phyloP scores from a whole-genome alignment of 495 filamentous ascomycete genomes.

The Penicillium desertorum region DNA sequence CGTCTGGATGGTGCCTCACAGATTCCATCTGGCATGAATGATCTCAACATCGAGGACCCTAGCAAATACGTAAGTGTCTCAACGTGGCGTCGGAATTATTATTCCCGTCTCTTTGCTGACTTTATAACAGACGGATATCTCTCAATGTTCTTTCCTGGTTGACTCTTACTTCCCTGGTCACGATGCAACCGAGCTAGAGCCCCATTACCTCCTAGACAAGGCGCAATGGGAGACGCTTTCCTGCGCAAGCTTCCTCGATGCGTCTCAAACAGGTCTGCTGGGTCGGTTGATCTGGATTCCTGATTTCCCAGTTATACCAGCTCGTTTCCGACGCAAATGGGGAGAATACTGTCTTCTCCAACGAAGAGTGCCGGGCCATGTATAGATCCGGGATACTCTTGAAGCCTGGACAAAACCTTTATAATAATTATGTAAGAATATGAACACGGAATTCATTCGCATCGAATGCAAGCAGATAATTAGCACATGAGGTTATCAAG shows the following conservation, averaged over 20 bases:
- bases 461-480: not conserved
- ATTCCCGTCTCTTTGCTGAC: constrained; percentile 9
- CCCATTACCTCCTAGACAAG: constrained; percentile 67
- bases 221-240: constrained; percentile 70
- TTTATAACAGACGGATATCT: constrained; percentile 59
- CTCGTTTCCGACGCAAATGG: constrained; percentile 69
- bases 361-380: constrained; percentile 30
- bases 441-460: not conserved
- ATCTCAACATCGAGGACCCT: constrained; percentile 81
- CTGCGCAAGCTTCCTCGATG: constrained; percentile 80
- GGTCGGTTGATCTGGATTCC: constrained; percentile 87
- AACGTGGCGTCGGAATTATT: no score
- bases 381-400: constrained; percentile 15
- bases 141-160: constrained; percentile 77
- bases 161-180: constrained; percentile 76
- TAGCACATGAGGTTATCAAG: not conserved
- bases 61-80: constrained; percentile 72
- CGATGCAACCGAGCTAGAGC: constrained; percentile 60
- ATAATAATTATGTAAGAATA: not conserved
- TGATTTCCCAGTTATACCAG: constrained; percentile 66
- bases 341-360: constrained; percentile 78
- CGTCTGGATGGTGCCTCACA: constrained; percentile 78
- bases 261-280: constrained; percentile 66
- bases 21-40: constrained; percentile 84
- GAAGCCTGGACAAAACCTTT: no score